Percentiles rank a stretch among this genome's conserved stretches.
Conservation (phyloP, 140 eudicot genomes). For the Erigeron philadelphicus region DNA sequence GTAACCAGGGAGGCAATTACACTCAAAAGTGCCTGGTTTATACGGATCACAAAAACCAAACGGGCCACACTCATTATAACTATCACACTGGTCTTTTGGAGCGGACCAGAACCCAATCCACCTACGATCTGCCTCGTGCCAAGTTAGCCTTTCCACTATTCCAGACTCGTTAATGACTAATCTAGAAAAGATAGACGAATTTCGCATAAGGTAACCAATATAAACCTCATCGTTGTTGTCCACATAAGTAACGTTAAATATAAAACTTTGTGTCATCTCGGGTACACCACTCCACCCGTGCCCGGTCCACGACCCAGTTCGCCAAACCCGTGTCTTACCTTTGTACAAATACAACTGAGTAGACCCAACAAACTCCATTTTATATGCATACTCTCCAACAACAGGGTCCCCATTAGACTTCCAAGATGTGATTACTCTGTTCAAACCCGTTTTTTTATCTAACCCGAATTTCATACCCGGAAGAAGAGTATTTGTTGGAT, state of each 20-base stretch:
- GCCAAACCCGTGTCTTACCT: constrained; percentile 29
- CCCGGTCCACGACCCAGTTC: constrained; percentile 57
- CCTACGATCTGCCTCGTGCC: constrained; percentile 32
- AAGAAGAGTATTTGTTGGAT: constrained; percentile 43
- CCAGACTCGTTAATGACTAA: constrained; percentile 38
- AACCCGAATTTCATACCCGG: constrained; percentile 45
- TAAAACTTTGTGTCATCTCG: constrained; percentile 32
- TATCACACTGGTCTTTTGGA: constrained; percentile 44
- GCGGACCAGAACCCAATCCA: constrained; percentile 43
- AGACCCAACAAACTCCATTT: constrained; percentile 32
- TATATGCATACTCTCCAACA: constrained; percentile 37
- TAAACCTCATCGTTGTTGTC: constrained; percentile 35
- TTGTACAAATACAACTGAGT: constrained; percentile 44
- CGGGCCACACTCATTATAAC: constrained; percentile 40
- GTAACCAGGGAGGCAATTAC: constrained; percentile 47
- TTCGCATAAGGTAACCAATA: constrained; percentile 15
- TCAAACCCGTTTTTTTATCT: constrained; percentile 40
- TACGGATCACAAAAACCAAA: constrained; percentile 35
- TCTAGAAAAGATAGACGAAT: constrained; percentile 34
- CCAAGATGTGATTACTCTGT: constrained; percentile 45
- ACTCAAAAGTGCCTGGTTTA: constrained; percentile 34
- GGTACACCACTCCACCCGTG: constrained; percentile 51
- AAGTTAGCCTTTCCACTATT: constrained; percentile 30
- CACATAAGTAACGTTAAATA: constrained; percentile 27
- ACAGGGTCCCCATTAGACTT: constrained; percentile 45